Percentiles rank a stretch among this genome's conserved stretches.
Evolutionary conservation across 345 rosid species (phyloP).

Genomic region (Murraya koenigii): DNA sequence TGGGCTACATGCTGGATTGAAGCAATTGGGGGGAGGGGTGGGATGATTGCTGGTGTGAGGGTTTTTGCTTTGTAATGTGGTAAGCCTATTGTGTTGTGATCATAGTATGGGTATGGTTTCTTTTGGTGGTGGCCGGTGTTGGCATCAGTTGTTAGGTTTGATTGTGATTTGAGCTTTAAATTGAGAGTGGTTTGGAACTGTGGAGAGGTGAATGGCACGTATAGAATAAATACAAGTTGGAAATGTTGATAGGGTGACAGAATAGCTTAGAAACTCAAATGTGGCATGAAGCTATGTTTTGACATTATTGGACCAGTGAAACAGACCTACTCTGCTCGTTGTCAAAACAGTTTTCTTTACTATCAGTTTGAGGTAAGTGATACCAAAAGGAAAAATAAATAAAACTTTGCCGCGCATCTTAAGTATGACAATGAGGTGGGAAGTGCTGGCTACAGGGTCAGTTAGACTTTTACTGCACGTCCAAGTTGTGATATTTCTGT

Average conservation of each 20-base stretch:
- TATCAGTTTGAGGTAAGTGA: too few species aligned
- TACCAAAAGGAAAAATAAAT: too few species aligned
- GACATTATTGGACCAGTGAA: background rate
- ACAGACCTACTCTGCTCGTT: background rate
- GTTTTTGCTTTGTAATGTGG: background rate
- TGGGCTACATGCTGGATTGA: too few species aligned
- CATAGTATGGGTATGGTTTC: background rate
- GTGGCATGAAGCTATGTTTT: background rate
- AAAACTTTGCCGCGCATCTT: too few species aligned
- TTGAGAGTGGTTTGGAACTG: background rate
- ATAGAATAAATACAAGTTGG: background rate
- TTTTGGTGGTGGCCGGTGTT: background rate
- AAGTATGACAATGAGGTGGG: too few species aligned
- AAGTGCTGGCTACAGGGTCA: too few species aligned
- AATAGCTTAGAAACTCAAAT: background rate
- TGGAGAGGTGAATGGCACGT: background rate
- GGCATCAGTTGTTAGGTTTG: background rate
- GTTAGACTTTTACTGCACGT: too few species aligned
- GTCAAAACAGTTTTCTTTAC: too few species aligned
- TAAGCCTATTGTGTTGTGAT: background rate
- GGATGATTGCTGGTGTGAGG: background rate
- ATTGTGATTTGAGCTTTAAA: background rate
- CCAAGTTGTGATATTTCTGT: background rate
- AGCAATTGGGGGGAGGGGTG: background rate
- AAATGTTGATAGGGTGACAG: background rate